Evolutionary conservation across 345 rosid species (phyloP).

Genomic region (Adansonia digitata): DNA sequence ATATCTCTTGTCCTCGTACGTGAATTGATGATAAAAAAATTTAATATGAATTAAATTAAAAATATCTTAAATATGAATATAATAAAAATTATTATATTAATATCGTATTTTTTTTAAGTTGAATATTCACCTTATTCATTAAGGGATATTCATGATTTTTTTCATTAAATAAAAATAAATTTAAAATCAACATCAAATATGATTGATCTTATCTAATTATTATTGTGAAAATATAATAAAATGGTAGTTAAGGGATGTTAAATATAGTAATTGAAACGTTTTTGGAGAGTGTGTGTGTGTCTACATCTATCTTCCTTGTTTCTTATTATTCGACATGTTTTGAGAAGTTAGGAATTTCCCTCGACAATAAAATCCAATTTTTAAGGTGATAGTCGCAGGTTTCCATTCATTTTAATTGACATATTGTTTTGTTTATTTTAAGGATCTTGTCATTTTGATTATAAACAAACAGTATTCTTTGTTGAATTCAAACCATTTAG

Average conservation of each 20-base stretch:
- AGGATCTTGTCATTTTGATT: background rate
- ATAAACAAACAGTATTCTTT: background rate
- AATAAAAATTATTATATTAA: too few species aligned
- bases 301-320: too few species aligned
- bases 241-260: too few species aligned
- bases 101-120: too few species aligned
- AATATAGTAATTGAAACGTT: background rate
- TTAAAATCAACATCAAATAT: background rate
- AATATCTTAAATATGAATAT: too few species aligned
- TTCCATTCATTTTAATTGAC: background rate
- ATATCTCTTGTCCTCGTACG: too few species aligned
- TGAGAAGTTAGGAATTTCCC: background rate
- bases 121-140: too few species aligned
- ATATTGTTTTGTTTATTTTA: background rate
- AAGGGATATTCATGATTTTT: too few species aligned
- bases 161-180: background rate
- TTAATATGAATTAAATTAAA: too few species aligned
- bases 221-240: background rate
- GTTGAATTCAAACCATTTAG: background rate
- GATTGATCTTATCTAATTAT: background rate
- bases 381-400: background rate
- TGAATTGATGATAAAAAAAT: too few species aligned
- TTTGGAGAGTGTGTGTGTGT: too few species aligned
- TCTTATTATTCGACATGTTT: background rate
- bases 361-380: background rate